Base-by-base conservation (phyloP, 1,139 yeast species). In the Suhomyces guaymorum region DNA sequence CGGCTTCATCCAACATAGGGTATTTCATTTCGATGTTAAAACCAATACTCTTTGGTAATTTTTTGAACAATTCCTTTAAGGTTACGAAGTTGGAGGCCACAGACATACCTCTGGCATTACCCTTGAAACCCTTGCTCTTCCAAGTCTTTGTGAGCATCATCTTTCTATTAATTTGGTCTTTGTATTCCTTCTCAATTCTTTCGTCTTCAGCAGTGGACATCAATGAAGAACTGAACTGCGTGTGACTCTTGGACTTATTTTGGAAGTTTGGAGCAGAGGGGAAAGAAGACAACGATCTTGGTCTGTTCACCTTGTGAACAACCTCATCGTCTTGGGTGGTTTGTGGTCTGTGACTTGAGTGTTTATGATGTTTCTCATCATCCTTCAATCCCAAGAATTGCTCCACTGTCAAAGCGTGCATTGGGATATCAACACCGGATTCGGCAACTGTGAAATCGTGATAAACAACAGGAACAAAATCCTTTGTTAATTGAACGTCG, bases 361-460 rank as follows among this genome's bases (percentile, higher is more conserved):
- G 24, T 11, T 37, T 30, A n/a, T 26, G 31, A 10, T 34, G 25
- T 30, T 34, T 45, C 20, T 42, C 44, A 14, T 47, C 51, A 18
- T 56, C 71, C 39, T 77, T 80, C 48, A 87, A 72, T 20, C 80
- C 79, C 59, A 89, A 64, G 51, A 92, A 92, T 57, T 92, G 97
- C 55, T 92, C 97, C 20, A 83, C 70, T 0, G 97, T 90, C 51
- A 92, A 67, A 15, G 85, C 79, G 60, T 90, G 96, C 96, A 92
- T 90, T 3, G 97, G 97, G 33, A 90, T 83, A 63, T 92, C 98
- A 35, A 87, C 89, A 9, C 98, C 98, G 3, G 95, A 82, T 57
- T 92, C 97, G 2, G 97, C 96, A 27, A 92, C 97, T 19, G 89
- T 62, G 55, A 92, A 92, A 59, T 92, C 98, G 57, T 92, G 98